These are phyloP conservation scores for Ilyonectria robusta DNA, from an alignment of 2,329 filamentous ascomycete species.

Conservation along the genomic window DNA sequence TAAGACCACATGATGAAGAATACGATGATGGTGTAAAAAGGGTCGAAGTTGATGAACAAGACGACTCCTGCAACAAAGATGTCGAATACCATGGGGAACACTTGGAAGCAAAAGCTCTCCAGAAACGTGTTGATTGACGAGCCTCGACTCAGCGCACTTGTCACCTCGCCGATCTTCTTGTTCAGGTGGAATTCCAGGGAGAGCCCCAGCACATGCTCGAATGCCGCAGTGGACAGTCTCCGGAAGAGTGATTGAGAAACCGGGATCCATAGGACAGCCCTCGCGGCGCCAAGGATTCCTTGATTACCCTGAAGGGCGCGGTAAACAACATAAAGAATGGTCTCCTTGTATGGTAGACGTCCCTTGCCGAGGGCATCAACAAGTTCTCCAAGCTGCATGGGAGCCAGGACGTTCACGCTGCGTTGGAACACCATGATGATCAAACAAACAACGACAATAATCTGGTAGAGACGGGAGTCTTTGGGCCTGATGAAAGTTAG, in stretches of 20 bases:
- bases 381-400: constrained; percentile 58
- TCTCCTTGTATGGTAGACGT: constrained; percentile 58
- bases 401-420: constrained; percentile 60
- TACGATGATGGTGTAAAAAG: constrained; percentile 64
- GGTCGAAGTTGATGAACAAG: constrained; percentile 62
- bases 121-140: constrained; percentile 64
- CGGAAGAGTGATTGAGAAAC: constrained; percentile 61
- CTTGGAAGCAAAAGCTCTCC: constrained; percentile 63
- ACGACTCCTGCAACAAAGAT: constrained; percentile 63
- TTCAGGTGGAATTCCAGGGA: constrained; percentile 66
- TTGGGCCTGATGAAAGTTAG: constrained; percentile 55
- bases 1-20: constrained; percentile 65
- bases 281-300: constrained; percentile 58
- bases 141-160: constrained; percentile 64
- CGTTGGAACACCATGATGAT: constrained; percentile 59
- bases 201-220: constrained; percentile 62
- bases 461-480: constrained; percentile 57
- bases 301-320: constrained; percentile 62
- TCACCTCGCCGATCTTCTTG: constrained; percentile 66
- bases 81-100: constrained; percentile 66
- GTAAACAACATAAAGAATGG: constrained; percentile 60
- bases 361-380: constrained; percentile 59
- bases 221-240: constrained; percentile 60
- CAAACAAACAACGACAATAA: constrained; percentile 58
- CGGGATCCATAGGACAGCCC: constrained; percentile 64